Percentiles rank a stretch among this genome's conserved stretches.
These are phyloP conservation scores for Fusarium lyarnte DNA, from an alignment of 2,329 filamentous ascomycete genomes.

Conservation along the genomic window DNA sequence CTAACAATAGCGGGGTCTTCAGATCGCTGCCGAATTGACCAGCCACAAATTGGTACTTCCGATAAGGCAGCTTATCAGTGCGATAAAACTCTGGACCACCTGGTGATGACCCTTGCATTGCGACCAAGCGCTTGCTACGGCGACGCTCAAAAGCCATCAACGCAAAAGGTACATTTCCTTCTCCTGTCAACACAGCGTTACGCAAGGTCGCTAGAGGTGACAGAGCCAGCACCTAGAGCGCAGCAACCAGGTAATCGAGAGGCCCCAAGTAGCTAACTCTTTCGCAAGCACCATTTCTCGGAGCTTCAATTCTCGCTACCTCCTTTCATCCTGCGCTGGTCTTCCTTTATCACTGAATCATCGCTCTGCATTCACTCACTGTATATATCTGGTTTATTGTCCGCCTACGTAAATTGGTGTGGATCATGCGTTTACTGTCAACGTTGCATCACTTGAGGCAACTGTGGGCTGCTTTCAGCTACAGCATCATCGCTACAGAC, in stretches of 20 bases:
- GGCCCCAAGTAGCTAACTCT: not conserved
- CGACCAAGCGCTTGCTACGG: not conserved
- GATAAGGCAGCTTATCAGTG: not conserved
- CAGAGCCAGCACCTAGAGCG: not conserved
- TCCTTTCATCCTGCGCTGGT: not conserved
- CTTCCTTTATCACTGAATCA: too few species aligned
- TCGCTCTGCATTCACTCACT: not conserved
- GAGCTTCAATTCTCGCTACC: not conserved
- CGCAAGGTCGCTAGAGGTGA: not conserved
- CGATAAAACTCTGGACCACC: not conserved
- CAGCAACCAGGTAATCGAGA: too few species aligned
- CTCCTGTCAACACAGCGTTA: not conserved
- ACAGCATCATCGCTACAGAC: too few species aligned
- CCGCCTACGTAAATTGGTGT: not conserved
- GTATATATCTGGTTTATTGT: too few species aligned
- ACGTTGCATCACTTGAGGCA: not conserved
- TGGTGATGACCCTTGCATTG: not conserved
- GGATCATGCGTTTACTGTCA: too few species aligned
- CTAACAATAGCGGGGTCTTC: not conserved
- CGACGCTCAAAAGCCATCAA: not conserved
- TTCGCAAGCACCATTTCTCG: not conserved
- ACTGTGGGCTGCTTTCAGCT: not conserved
- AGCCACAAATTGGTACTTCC: not conserved
- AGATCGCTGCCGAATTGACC: not conserved
- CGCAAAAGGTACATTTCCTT: not conserved